Conservation (phyloP, 73 alveolate genomes). For the Paraurostyla sp. region DNA sequence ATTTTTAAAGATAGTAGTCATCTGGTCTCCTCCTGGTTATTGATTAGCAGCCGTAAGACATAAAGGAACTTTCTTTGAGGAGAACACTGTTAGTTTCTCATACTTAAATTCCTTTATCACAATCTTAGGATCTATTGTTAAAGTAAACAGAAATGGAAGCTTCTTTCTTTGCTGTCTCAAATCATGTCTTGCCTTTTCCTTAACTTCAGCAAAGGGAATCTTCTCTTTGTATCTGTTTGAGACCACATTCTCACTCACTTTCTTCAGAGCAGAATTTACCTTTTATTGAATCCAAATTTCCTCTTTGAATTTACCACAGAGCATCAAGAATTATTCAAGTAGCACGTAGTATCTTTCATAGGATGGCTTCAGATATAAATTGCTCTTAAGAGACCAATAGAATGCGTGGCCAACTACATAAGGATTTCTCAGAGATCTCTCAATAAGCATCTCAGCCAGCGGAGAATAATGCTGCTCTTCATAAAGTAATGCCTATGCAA, state of each 20-base stretch:
- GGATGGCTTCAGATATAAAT: constrained; percentile 77
- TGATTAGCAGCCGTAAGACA: constrained; percentile 27
- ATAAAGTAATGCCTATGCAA: constrained; percentile 92
- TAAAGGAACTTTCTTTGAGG: constrained; percentile 75
- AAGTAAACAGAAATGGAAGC: constrained; percentile 64
- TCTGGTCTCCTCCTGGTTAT: constrained; percentile 80
- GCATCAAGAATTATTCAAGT: constrained; percentile 82
- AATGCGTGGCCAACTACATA: constrained; percentile 96
- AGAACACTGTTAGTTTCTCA: constrained; percentile 67
- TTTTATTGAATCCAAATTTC: constrained; percentile 77
- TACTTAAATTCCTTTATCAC: constrained; percentile 64
- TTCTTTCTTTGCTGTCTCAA: constrained; percentile 58
- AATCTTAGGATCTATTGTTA: constrained; percentile 73
- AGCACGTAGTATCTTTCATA: constrained; percentile 85
- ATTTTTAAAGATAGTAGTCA: constrained; percentile 83
- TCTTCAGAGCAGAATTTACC: constrained; percentile 73
- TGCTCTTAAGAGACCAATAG: constrained; percentile 88
- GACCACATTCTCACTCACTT: constrained; percentile 42
- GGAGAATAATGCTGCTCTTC: constrained; percentile 96
- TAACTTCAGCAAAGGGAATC: constrained; percentile 55
- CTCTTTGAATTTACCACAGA: constrained; percentile 85
- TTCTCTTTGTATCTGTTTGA: constrained; percentile 37
- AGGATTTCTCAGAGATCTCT: constrained; percentile 92
- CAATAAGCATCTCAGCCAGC: constrained; percentile 94
- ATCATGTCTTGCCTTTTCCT: constrained; percentile 56